Conservation (phyloP, 805 yeast genomes). For the Candida gorgasii region DNA sequence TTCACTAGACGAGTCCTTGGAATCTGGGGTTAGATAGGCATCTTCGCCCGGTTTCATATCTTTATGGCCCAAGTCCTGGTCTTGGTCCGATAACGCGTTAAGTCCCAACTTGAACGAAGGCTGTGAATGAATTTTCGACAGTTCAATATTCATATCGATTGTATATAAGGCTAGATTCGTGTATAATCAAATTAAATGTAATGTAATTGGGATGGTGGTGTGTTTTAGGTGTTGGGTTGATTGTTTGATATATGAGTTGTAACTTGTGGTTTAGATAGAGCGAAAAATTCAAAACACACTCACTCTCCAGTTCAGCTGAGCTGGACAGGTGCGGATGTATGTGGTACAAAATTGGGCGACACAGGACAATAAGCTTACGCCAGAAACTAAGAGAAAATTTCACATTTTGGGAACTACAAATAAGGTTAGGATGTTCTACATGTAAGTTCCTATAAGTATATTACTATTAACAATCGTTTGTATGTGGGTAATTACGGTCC, state of each 20-base stretch:
- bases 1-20: constrained; percentile 17
- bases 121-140: neutral
- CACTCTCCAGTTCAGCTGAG: too few relatives aligned
- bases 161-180: too few relatives aligned
- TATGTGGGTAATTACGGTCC: too few relatives aligned
- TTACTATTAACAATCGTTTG: too few relatives aligned
- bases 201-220: neutral
- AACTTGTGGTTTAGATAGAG: neutral
- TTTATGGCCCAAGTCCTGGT: neutral
- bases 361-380: neutral
- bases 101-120: neutral
- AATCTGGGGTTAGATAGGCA: constrained; percentile 17
- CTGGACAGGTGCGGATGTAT: constrained; percentile 1
- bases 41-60: neutral
- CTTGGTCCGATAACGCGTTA: constrained; percentile 3
- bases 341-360: neutral
- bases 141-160: neutral
- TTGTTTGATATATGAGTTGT: neutral
- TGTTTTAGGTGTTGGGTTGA: neutral
- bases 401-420: too few relatives aligned
- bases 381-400: too few relatives aligned
- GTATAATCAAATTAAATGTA: too few relatives aligned
- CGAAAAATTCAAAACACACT: neutral
- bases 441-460: too few relatives aligned
- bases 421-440: too few relatives aligned